Percentiles rank a stretch among this genome's conserved stretches.
These are phyloP conservation scores for Pinus taeda DNA, from an alignment of 75 land plant species.

Conservation along the genomic window DNA sequence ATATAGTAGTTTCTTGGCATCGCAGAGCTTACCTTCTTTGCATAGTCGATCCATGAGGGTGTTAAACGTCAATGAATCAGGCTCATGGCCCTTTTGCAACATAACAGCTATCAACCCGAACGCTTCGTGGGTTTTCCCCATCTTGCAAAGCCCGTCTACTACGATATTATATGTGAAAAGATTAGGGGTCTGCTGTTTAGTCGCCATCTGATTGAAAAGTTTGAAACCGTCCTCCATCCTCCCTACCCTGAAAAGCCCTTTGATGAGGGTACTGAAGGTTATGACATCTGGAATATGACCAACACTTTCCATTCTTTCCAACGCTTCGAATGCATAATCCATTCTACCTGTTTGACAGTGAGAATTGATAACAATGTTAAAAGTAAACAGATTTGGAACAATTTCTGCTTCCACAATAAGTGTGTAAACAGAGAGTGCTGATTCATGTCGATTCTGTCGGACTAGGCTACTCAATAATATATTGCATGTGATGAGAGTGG, in stretches of 20 bases:
- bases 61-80: conserved; percentile 35
- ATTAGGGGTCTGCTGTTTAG: conserved; percentile 34
- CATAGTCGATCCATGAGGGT: conserved; percentile 59
- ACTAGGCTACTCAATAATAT: no score
- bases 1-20: conserved; percentile 29
- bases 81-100: conserved; percentile 24
- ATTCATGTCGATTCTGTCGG: no score
- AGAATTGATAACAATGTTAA: conserved; percentile 44
- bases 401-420: no score
- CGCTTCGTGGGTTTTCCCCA: conserved; percentile 35
- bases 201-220: conserved; percentile 43
- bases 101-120: conserved; percentile 39
- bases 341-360: conserved; percentile 42
- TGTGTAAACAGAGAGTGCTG: no score
- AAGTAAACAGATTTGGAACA: conserved; percentile 25
- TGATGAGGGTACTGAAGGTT: conserved; percentile 65
- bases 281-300: conserved; percentile 49
- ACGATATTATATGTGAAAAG: conserved; percentile 51
- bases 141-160: conserved; percentile 46
- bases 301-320: conserved; percentile 41
- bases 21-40: conserved; percentile 23
- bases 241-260: conserved; percentile 52
- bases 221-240: conserved; percentile 40
- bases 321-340: conserved; percentile 38
- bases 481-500: no score